Conservation (phyloP, 371 early-diverging fungal genomes). For the Batkoa obscura region DNA sequence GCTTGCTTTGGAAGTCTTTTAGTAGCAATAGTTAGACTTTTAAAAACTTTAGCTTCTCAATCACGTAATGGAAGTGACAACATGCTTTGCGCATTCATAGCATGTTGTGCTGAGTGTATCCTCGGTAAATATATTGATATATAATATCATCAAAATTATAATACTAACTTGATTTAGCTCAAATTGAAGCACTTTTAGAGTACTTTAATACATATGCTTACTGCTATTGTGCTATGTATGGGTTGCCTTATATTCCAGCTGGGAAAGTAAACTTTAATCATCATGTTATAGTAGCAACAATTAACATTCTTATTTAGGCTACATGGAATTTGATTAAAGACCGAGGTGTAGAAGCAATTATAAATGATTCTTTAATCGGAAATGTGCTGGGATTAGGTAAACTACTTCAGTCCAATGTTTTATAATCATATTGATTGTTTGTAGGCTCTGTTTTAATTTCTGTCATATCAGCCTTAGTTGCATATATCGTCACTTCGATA, state of each 20-base stretch:
- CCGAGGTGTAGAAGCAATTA: constrained; percentile 73
- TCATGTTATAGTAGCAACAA: neutral
- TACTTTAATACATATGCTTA: constrained; percentile 83
- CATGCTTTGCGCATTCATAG: constrained; percentile 20
- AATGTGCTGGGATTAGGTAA: constrained; percentile 46
- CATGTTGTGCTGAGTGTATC: constrained; percentile 29
- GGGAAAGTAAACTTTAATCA: constrained; percentile 22
- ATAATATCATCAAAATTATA: neutral
- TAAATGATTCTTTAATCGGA: constrained; percentile 75
- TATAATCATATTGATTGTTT: neutral
- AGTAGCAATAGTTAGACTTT: constrained; percentile 68
- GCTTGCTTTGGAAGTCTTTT: constrained; percentile 85
- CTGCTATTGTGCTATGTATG: constrained; percentile 76
- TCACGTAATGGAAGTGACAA: constrained; percentile 19
- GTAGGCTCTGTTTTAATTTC: neutral
- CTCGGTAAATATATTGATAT: constrained; percentile 9
- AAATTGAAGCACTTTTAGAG: constrained; percentile 32
- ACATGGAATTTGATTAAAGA: constrained; percentile 74
- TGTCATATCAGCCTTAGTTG: neutral
- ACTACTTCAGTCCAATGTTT: neutral
- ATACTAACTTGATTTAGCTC: constrained; percentile 9
- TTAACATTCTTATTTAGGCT: constrained; percentile 12
- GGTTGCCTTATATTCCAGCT: constrained; percentile 65
- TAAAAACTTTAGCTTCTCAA: constrained; percentile 25
- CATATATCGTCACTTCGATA: neutral